These are phyloP conservation scores for Albophoma yamanashiensis DNA, from an alignment of 2,329 filamentous ascomycete genomes.

Conservation along the genomic window DNA sequence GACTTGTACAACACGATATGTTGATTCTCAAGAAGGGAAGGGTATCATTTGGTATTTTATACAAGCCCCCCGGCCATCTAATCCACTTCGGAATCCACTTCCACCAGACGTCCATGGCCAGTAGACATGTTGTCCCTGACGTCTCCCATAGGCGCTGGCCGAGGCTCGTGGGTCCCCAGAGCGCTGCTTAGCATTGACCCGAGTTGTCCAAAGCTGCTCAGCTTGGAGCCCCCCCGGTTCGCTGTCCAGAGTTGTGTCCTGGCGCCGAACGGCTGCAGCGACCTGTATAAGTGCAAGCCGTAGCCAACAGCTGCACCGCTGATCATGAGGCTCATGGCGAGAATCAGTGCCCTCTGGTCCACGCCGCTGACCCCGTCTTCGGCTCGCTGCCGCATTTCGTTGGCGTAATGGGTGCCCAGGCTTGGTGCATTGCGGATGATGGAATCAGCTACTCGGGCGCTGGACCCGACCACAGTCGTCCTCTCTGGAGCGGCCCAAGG, in stretches of 20 bases:
- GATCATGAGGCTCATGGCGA: constrained; percentile 21
- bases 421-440: constrained; percentile 23
- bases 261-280: constrained; percentile 34
- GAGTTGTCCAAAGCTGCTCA: constrained; percentile 35
- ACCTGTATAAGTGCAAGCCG: constrained; percentile 26
- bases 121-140: constrained; percentile 1
- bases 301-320: constrained; percentile 28
- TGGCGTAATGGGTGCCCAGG: constrained; percentile 22
- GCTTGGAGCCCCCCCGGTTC: constrained; percentile 14
- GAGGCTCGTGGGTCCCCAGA: constrained; percentile 15
- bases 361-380: constrained; percentile 20
- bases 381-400: constrained; percentile 25
- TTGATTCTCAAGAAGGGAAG: not conserved
- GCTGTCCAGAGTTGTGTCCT: constrained; percentile 31
- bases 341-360: constrained; percentile 19
- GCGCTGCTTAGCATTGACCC: constrained; percentile 31
- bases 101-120: constrained; percentile 17
- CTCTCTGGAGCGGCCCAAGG: constrained; percentile 15
- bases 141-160: constrained; percentile 5
- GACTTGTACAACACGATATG: not conserved
- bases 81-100: constrained; percentile 25
- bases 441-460: constrained; percentile 21
- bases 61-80: constrained; percentile 7
- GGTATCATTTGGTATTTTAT: constrained; percentile 8
- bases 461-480: constrained; percentile 12